A percentile compares a stretch with the other conserved stretches of the same genome.
phyloP scores from a whole-genome alignment of 257 asterid species.

The Nicotiana otophora region DNA sequence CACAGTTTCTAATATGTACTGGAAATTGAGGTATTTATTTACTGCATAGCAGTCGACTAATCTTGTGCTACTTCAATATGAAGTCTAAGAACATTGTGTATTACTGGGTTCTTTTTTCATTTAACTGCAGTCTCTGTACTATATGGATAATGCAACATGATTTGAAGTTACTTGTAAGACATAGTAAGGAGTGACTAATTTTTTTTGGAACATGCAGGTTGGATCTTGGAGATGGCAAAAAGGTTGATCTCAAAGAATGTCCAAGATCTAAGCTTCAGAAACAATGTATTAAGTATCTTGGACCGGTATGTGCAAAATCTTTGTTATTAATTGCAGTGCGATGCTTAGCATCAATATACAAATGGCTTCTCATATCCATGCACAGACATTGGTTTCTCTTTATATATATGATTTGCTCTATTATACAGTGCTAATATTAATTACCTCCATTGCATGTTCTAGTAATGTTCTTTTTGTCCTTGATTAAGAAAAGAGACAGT shows the following conservation, averaged over 20 bases:
- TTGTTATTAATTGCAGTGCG: background rate
- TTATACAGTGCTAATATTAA: background rate
- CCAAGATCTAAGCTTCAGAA: conserved; percentile 79
- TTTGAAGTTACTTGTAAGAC: conserved; percentile 10
- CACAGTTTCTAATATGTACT: no score
- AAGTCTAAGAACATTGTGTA: background rate
- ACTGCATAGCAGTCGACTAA: background rate
- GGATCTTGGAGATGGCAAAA: conserved; percentile 95
- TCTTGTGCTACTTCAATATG: background rate
- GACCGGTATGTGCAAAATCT: conserved; percentile 62
- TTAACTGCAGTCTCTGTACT: background rate
- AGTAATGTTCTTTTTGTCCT: background rate
- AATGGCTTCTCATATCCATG: background rate
- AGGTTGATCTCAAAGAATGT: conserved; percentile 74
- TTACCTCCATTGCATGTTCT: background rate
- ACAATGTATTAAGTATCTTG: conserved; percentile 89
- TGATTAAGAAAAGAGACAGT: background rate
- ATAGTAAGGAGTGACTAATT: background rate
- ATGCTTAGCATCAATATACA: background rate
- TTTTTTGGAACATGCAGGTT: conserved; percentile 45
- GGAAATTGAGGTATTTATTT: background rate
- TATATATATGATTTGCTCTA: background rate
- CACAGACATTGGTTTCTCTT: background rate
- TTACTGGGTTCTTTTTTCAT: background rate
- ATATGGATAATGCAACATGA: background rate